These are phyloP conservation scores for Taiozyma onychis DNA, from an alignment of 1,139 yeast species.

Conservation along the genomic window DNA sequence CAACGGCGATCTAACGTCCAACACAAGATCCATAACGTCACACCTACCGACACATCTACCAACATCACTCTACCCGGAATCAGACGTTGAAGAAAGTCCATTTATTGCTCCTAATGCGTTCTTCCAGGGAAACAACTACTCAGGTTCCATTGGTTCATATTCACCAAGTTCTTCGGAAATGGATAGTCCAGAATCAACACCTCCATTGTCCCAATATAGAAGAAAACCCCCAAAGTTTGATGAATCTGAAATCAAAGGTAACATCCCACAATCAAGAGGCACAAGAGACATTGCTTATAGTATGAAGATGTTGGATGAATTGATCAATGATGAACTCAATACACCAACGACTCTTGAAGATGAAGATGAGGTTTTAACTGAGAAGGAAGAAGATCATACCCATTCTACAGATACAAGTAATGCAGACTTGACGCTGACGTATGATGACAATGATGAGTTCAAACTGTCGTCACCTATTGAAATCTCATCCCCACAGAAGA, in stretches of 20 bases:
- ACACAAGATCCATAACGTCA: neutral
- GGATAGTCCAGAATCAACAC: constrained; percentile 24
- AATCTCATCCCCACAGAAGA: constrained; percentile 5
- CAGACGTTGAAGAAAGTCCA: constrained; percentile 22
- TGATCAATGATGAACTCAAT: constrained; percentile 22
- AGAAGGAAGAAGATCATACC: constrained; percentile 6
- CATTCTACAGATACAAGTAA: constrained; percentile 3
- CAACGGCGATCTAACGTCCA: neutral
- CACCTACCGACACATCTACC: neutral
- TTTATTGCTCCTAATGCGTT: constrained; percentile 23
- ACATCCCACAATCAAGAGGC: constrained; percentile 23
- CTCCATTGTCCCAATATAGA: constrained; percentile 8
- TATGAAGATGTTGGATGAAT: constrained; percentile 23
- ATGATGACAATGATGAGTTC: constrained; percentile 5
- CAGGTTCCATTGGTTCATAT: constrained; percentile 35
- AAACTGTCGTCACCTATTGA: constrained; percentile 18
- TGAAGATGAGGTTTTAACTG: constrained; percentile 3
- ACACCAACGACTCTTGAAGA: constrained; percentile 10
- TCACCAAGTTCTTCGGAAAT: constrained; percentile 38
- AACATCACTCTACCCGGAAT: constrained; percentile 7
- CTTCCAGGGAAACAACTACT: constrained; percentile 12
- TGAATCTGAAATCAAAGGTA: constrained; percentile 12
- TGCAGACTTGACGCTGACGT: constrained; percentile 8
- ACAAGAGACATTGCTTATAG: constrained; percentile 24
- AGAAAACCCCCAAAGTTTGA: constrained; percentile 4